phyloP scores from a whole-genome alignment of 2,329 filamentous ascomycete genomes.

The Diatrype stigma region DNA sequence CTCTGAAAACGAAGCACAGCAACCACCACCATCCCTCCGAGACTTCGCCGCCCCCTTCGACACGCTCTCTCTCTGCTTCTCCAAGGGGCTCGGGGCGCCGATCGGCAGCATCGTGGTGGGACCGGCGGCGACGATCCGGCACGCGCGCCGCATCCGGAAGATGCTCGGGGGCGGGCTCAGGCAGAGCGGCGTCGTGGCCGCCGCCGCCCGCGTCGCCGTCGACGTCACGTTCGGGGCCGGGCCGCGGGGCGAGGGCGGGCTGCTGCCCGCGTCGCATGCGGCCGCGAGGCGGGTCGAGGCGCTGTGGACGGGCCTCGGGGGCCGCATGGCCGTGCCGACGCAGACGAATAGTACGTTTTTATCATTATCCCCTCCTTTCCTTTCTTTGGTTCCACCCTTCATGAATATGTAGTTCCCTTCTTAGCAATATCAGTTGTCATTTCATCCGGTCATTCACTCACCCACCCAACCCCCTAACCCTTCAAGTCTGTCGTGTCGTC shows the following conservation, averaged over 20 bases:
- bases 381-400: too few species aligned
- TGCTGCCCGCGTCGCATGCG: conserved; percentile 51
- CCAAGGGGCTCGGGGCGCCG: conserved; percentile 50
- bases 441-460: too few species aligned
- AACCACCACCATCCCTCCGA: conserved; percentile 35
- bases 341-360: conserved; percentile 76
- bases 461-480: too few species aligned
- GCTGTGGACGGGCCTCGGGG: conserved; percentile 58
- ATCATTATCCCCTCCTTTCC: too few species aligned
- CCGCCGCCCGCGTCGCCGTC: conserved; percentile 71
- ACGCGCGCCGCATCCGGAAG: conserved; percentile 74
- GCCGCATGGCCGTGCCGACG: conserved; percentile 53
- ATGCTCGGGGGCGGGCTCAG: conserved; percentile 74
- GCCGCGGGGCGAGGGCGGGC: conserved; percentile 27
- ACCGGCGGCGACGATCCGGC: conserved; percentile 52
- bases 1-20: conserved; percentile 17
- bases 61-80: conserved; percentile 45
- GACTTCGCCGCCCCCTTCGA: conserved; percentile 45
- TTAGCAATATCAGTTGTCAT: too few species aligned
- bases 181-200: conserved; percentile 71
- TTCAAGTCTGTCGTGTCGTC: too few species aligned
- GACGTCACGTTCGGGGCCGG: conserved; percentile 70
- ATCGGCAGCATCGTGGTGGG: conserved; percentile 46
- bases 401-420: too few species aligned
- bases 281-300: conserved; percentile 59